Evolutionary conservation across 2,329 filamentous ascomycete genomes (phyloP).

Genomic region (Calonectria ilicicola): DNA sequence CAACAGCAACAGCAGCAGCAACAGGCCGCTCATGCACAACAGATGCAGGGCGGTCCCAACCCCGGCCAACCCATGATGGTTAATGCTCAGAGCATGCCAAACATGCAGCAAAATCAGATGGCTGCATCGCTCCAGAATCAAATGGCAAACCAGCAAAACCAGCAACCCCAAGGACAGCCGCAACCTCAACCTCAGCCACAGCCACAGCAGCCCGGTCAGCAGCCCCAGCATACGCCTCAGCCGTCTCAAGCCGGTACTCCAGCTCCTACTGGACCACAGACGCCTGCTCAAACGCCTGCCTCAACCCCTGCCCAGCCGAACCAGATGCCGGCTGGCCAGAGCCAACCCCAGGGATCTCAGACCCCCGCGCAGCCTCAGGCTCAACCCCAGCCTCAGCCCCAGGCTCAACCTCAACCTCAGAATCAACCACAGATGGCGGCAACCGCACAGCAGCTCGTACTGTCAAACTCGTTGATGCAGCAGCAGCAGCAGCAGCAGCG

Average conservation of each 20-base stretch:
- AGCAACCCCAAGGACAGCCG: constrained; percentile 43
- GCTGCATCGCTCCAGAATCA: constrained; percentile 47
- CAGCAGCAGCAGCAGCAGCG: constrained; percentile 57
- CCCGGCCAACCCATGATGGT: constrained; percentile 62
- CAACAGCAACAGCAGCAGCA: constrained; percentile 50
- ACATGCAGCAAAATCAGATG: constrained; percentile 57
- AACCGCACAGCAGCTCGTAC: constrained; percentile 51
- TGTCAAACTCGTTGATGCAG: constrained; percentile 52
- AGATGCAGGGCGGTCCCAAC: constrained; percentile 55
- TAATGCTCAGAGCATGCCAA: constrained; percentile 59
- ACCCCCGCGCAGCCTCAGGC: constrained; percentile 49
- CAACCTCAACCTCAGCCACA: constrained; percentile 38
- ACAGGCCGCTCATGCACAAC: constrained; percentile 51
- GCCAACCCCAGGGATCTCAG: constrained; percentile 49
- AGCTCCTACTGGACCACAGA: constrained; percentile 59
- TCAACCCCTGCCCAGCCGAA: constrained; percentile 52
- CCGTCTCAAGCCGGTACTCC: constrained; percentile 57
- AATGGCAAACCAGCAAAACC: constrained; percentile 46
- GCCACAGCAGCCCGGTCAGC: constrained; percentile 54
- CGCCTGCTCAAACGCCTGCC: constrained; percentile 59
- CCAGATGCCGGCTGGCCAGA: constrained; percentile 47
- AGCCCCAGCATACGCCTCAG: constrained; percentile 60
- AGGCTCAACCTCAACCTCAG: constrained; percentile 49
- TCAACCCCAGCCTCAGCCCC: constrained; percentile 50
- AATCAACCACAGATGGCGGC: constrained; percentile 36